These are phyloP conservation scores for Cercospora brassicicola DNA, from an alignment of 2,329 filamentous ascomycete species.

Conservation along the genomic window DNA sequence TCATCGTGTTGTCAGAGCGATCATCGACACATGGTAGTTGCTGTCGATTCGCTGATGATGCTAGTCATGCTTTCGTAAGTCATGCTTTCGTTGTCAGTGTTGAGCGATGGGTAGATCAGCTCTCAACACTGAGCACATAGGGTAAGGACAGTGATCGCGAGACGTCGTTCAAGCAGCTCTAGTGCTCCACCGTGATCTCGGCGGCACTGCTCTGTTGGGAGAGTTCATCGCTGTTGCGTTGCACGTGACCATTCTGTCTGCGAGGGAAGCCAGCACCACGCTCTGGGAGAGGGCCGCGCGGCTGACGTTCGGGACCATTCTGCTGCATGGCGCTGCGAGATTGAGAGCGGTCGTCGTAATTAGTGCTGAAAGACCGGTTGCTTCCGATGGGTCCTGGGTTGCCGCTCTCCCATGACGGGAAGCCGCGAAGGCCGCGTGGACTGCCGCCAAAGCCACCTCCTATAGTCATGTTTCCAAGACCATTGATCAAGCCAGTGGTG, in stretches of 20 bases:
- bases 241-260: slow-evolving; percentile 62
- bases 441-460: slow-evolving; percentile 55
- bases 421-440: slow-evolving; percentile 60
- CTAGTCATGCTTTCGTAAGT: slow-evolving; percentile 27
- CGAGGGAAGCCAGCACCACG: slow-evolving; percentile 59
- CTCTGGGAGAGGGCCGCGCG: slow-evolving; percentile 61
- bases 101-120: background rate
- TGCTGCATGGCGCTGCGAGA: slow-evolving; percentile 44
- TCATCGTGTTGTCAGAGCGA: slow-evolving; percentile 20
- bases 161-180: slow-evolving; percentile 26
- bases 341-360: slow-evolving; percentile 57
- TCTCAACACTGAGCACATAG: slow-evolving; percentile 5
- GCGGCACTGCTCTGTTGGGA: slow-evolving; percentile 58
- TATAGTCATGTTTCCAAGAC: slow-evolving; percentile 61
- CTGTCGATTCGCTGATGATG: slow-evolving; percentile 24
- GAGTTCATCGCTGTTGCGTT: slow-evolving; percentile 63
- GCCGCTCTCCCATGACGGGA: slow-evolving; percentile 62
- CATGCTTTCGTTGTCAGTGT: slow-evolving; percentile 19
- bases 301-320: slow-evolving; percentile 58
- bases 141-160: slow-evolving; percentile 13
- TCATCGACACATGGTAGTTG: slow-evolving; percentile 16
- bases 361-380: slow-evolving; percentile 62
- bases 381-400: slow-evolving; percentile 63
- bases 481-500: slow-evolving; percentile 58
- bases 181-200: slow-evolving; percentile 64